Percentiles rank a stretch among this genome's conserved stretches.
Evolutionary conservation across 2,329 filamentous ascomycete species (phyloP).

Genomic region (Talaromyces atroroseus): DNA sequence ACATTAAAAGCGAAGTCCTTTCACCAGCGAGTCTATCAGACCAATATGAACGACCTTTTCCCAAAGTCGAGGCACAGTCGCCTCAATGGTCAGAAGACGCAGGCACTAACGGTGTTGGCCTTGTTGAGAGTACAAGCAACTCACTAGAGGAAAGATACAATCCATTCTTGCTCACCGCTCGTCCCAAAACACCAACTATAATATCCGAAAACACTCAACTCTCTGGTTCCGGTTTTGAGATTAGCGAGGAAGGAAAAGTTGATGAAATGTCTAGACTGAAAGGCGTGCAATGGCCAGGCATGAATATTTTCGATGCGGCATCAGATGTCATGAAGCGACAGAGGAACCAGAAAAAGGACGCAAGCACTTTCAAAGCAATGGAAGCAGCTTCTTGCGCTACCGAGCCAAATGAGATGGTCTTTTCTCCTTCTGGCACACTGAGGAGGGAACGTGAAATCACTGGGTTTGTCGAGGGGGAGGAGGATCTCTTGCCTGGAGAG

Average conservation of each 20-base stretch:
- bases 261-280: slow-evolving; percentile 42
- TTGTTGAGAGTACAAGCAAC: neutral
- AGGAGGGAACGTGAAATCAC: slow-evolving; percentile 43
- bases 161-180: neutral
- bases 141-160: neutral
- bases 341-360: slow-evolving; percentile 49
- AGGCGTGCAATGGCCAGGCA: slow-evolving; percentile 46
- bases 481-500: slow-evolving; percentile 43
- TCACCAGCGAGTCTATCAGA: neutral
- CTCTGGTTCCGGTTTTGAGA: slow-evolving; percentile 19
- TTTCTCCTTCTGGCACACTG: slow-evolving; percentile 40
- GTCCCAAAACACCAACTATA: neutral
- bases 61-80: slow-evolving; percentile 5
- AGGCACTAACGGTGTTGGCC: neutral
- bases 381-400: slow-evolving; percentile 40
- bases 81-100: neutral
- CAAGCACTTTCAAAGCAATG: slow-evolving; percentile 42
- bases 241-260: slow-evolving; percentile 23
- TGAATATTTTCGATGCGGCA: slow-evolving; percentile 49
- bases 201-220: slow-evolving; percentile 19
- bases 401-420: slow-evolving; percentile 44
- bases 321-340: slow-evolving; percentile 44
- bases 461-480: slow-evolving; percentile 42
- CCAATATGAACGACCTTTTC: neutral
- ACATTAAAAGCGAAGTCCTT: neutral